Conservation (phyloP, 2,329 filamentous ascomycete genomes). For the Phialophora chinensis region DNA sequence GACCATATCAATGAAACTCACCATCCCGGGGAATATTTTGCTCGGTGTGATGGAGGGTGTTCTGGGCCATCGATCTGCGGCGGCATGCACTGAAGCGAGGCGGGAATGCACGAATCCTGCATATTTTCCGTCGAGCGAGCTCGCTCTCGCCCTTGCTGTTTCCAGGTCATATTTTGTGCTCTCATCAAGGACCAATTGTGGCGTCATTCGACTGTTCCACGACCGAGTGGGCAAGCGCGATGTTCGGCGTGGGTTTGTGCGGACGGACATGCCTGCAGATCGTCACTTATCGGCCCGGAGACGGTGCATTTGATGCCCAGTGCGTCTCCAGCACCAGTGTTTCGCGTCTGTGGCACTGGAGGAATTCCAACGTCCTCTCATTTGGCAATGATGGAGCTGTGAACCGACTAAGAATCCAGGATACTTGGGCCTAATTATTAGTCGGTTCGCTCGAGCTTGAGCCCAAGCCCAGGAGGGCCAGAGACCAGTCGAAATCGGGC, state of each 20-base stretch:
- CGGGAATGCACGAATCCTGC: conserved; percentile 26
- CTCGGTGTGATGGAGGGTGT: not conserved
- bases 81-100: conserved; percentile 9
- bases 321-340: conserved; percentile 10
- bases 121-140: not conserved
- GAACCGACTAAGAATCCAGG: not conserved
- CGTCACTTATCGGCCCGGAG: not conserved
- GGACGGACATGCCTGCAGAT: not conserved
- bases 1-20: conserved; percentile 3
- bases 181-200: conserved; percentile 1
- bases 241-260: not conserved
- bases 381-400: not conserved
- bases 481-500: not conserved
- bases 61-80: conserved; percentile 10
- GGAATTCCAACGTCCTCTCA: conserved; percentile 9
- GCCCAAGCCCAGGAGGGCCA: not conserved
- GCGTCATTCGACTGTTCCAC: not conserved
- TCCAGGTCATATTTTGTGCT: conserved; percentile 8
- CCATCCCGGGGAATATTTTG: conserved; percentile 26
- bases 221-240: not conserved
- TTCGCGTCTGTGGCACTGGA: conserved; percentile 15
- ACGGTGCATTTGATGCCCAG: conserved; percentile 2
- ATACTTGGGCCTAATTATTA: not conserved
- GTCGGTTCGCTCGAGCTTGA: not conserved
- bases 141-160: not conserved